Evolutionary conservation across 257 asterid species (phyloP).

Genomic region (Ajuga chamaepitys): DNA sequence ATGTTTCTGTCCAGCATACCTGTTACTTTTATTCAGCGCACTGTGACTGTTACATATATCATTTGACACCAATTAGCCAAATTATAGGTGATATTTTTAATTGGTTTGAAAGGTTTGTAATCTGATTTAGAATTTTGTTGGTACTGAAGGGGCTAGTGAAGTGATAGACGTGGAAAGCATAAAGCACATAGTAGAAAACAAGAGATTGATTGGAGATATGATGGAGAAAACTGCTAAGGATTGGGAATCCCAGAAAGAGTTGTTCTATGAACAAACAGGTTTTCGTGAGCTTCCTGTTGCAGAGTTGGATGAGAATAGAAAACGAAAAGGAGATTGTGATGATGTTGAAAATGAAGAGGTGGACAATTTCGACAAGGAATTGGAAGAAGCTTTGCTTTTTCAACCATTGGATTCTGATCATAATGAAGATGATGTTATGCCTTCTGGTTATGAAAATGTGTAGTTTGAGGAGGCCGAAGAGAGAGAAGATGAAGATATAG

Average conservation of each 20-base stretch:
- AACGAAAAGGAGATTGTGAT: slow-evolving; percentile 13
- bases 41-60: too few species aligned
- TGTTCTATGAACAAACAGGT: slow-evolving; percentile 48
- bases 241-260: slow-evolving; percentile 58
- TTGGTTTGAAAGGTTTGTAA: not conserved
- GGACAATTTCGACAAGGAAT: slow-evolving; percentile 29
- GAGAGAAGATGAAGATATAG: too few species aligned
- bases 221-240: slow-evolving; percentile 48
- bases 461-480: too few species aligned
- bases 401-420: slow-evolving; percentile 19
- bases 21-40: too few species aligned
- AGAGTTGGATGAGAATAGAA: not conserved
- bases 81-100: not conserved
- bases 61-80: too few species aligned
- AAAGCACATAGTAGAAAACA: slow-evolving; percentile 58
- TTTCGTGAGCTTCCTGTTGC: not conserved
- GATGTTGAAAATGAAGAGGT: not conserved
- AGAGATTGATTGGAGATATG: slow-evolving; percentile 47
- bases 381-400: slow-evolving; percentile 32
- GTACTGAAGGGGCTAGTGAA: slow-evolving; percentile 49
- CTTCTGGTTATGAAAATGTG: slow-evolving; percentile 7
- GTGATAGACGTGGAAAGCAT: slow-evolving; percentile 50
- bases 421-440: slow-evolving; percentile 12
- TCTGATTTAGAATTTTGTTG: not conserved
- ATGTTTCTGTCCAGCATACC: too few species aligned